These are phyloP conservation scores for Fibroporia radiculosa DNA, from an alignment of 768 basidiomycete species.

Conservation along the genomic window DNA sequence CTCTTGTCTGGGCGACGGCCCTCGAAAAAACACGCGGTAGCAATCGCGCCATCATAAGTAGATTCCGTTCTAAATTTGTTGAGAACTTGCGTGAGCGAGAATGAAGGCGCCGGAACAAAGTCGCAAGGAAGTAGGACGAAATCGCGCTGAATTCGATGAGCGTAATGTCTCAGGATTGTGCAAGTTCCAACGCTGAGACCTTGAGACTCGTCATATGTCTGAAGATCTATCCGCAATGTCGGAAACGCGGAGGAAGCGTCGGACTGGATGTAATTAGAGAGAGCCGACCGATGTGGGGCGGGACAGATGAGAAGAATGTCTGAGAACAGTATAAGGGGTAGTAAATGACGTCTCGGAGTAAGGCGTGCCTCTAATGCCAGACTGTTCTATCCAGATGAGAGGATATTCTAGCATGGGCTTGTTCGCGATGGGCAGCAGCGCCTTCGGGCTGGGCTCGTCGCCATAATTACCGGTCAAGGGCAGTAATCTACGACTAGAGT, in stretches of 20 bases:
- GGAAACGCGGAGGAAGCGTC: conserved; percentile 55
- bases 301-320: conserved; percentile 88
- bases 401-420: conserved; percentile 80
- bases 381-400: conserved; percentile 80
- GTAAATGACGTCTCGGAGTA: conserved; percentile 2
- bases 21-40: conserved; percentile 61
- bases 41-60: conserved; percentile 53
- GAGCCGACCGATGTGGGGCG: conserved; percentile 58
- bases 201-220: conserved; percentile 70
- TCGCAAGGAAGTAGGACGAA: conserved; percentile 91
- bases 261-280: conserved; percentile 83
- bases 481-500: conserved; percentile 50
- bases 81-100: conserved; percentile 63
- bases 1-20: conserved; percentile 44
- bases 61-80: conserved; percentile 78
- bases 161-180: conserved; percentile 68
- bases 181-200: conserved; percentile 65
- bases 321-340: conserved; percentile 22
- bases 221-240: conserved; percentile 65
- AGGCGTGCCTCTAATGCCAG: conserved; percentile 69
- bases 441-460: conserved; percentile 79
- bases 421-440: conserved; percentile 82
- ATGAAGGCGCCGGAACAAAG: conserved; percentile 68
- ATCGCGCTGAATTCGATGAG: conserved; percentile 69
- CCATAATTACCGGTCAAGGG: conserved; percentile 72